Base-by-base conservation (phyloP, 2,329 filamentous ascomycete genomes). In the Exophiala bonariae region DNA sequence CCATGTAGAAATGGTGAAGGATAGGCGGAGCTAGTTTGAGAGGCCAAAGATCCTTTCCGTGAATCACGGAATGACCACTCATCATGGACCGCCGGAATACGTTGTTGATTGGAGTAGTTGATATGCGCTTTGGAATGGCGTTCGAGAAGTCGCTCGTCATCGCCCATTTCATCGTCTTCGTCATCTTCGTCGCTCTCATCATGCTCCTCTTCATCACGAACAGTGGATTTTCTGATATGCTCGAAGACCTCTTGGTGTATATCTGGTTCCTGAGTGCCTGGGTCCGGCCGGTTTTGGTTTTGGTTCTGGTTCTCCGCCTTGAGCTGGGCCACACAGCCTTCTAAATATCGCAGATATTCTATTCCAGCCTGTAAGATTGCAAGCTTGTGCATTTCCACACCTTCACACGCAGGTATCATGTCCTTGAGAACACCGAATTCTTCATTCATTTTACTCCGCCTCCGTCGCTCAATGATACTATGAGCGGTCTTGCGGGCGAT, bases 401-500 rank as follows among this genome's bases (percentile, higher is more conserved):
- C 91, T n/a, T 81, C 83, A 67, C 93, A 97, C 2, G 93, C 92
- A 1, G 93, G 93, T 47, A 97, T 95, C 87, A 99, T 90, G 60
- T 86, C 81, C 71, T 97, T 97, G 56, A 97, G 72, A 13, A 95
- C 86, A 2, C 83, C 87, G 71, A 97, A 97, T 70, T 97, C 93
- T 66, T 97, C 92, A 59, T 99, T 97, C 92, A 97, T 99, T 75
- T 97, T 99, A 10, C 89, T 95, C 53, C 93, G 78, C 60, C 93
- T 76, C 48, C 92, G 76, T 36, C 93, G 78, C 72, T 99, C 93
- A 59, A 97, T 99, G 57, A 97, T 71, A 62, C 90, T 96, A 64
- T 99, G 93, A 9, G 93, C 93, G 2, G 92, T 97, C 72, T 96
- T 97, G 57, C 93, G 81, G 4, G 93, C 91, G 58, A 93, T 95